These are phyloP conservation scores for Erodium moschatum DNA, from an alignment of 441 rosid genomes.

Conservation along the genomic window DNA sequence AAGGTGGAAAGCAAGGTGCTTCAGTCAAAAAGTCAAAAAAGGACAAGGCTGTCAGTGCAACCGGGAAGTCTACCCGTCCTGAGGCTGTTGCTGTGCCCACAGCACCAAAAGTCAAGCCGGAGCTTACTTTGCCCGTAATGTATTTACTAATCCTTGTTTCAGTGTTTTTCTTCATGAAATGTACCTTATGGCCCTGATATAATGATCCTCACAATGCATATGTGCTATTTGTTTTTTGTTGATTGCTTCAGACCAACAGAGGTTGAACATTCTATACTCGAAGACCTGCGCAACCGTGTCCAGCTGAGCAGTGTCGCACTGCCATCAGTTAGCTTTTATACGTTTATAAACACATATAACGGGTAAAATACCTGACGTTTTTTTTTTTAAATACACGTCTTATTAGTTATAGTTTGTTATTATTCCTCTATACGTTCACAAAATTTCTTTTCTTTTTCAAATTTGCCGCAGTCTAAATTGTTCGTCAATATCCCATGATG, in stretches of 20 bases:
- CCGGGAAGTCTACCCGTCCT: conserved; percentile 56
- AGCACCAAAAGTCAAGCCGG: conserved; percentile 79
- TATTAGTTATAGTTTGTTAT: conserved; percentile 11
- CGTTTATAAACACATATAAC: conserved; percentile 83
- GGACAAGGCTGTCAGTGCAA: conserved; percentile 66
- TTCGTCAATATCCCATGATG: conserved; percentile 63
- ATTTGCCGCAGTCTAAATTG: conserved; percentile 10
- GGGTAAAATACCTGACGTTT: conserved; percentile 40
- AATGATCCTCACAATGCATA: conserved; percentile 8
- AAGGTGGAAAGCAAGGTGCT: conserved; percentile 82
- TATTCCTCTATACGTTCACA: conserved; percentile 10
- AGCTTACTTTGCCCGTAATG: conserved; percentile 89
- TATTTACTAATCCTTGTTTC: conserved; percentile 35
- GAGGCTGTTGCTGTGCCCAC: conserved; percentile 47
- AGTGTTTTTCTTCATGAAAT: conserved; percentile 13
- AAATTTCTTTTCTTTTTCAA: conserved; percentile 2
- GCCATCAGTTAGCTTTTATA: conserved; percentile 93
- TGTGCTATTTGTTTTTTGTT: conserved; percentile 7
- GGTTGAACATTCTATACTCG: conserved; percentile 83
- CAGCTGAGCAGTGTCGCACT: conserved; percentile 70
- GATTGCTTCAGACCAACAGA: conserved; percentile 57
- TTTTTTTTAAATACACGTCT: conserved; percentile 13
- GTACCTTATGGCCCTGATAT: conserved; percentile 12
- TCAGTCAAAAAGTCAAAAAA: conserved; percentile 73
- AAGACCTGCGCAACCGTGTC: conserved; percentile 88